Conservation (phyloP, 2,329 filamentous ascomycete species). For the Diplocarpon mali region DNA sequence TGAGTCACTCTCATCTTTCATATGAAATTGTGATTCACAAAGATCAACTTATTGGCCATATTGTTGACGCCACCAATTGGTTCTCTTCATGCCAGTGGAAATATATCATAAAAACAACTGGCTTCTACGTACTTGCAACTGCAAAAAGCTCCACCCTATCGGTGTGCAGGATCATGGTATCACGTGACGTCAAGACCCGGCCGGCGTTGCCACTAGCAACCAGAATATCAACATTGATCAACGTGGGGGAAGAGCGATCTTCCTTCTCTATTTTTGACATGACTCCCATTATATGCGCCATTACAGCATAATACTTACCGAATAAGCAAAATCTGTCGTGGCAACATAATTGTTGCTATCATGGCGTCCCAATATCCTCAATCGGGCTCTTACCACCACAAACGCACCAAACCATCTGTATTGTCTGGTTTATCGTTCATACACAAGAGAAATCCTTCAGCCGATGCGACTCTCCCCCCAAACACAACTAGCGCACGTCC, state of each 20-base stretch:
- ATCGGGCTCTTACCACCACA: conserved; percentile 20
- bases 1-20: too few species aligned
- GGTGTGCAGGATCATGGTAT: not conserved
- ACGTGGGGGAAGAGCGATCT: not conserved
- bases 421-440: conserved; percentile 24
- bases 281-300: conserved; percentile 11
- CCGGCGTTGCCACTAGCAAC: conserved; percentile 1
- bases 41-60: too few species aligned
- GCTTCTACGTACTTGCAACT: too few species aligned
- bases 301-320: conserved; percentile 13
- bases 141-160: not conserved
- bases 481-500: conserved; percentile 15
- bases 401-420: conserved; percentile 26
- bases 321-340: conserved; percentile 1
- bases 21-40: too few species aligned
- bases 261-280: conserved; percentile 11
- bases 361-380: conserved; percentile 23
- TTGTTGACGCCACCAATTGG: too few species aligned
- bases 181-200: not conserved
- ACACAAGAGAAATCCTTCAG: conserved; percentile 25
- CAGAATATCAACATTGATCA: conserved; percentile 4
- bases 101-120: too few species aligned
- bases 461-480: conserved; percentile 18
- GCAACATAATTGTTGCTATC: conserved; percentile 13
- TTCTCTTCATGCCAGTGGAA: too few species aligned